phyloP scores from a whole-genome alignment of 805 yeast species.

The Lachancea thermotolerans region DNA sequence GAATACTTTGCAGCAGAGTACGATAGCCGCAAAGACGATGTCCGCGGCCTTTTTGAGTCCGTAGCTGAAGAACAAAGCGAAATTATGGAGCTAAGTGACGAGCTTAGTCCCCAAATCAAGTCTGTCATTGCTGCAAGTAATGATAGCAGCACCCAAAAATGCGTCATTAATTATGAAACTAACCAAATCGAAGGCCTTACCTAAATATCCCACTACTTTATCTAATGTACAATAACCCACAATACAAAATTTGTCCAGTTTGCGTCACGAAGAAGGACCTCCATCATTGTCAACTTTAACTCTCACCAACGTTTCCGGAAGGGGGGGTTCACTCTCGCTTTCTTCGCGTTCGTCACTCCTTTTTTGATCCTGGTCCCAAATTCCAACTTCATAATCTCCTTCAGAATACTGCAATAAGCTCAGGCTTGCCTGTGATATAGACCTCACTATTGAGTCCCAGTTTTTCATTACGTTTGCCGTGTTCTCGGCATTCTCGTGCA shows the following conservation, averaged over 20 bases:
- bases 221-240: background rate
- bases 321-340: slow-evolving; percentile 34
- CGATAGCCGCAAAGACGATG: slow-evolving; percentile 5
- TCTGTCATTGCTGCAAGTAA: slow-evolving; percentile 35
- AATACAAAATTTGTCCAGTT: background rate
- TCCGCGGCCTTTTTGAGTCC: slow-evolving; percentile 8
- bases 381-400: slow-evolving; percentile 28
- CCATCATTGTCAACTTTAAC: slow-evolving; percentile 42
- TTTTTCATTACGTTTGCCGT: slow-evolving; percentile 24
- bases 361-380: slow-evolving; percentile 12
- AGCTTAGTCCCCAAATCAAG: slow-evolving; percentile 28
- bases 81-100: slow-evolving; percentile 8
- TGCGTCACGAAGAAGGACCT: background rate
- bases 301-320: slow-evolving; percentile 63
- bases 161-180: slow-evolving; percentile 34
- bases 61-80: slow-evolving; percentile 16
- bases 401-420: slow-evolving; percentile 28
- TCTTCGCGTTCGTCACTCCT: slow-evolving; percentile 19
- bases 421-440: slow-evolving; percentile 29
- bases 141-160: slow-evolving; percentile 30
- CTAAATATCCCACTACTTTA: background rate
- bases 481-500: slow-evolving; percentile 22
- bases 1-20: slow-evolving; percentile 18
- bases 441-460: slow-evolving; percentile 29
- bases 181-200: slow-evolving; percentile 25